Evolutionary conservation across 148 eudicot species (phyloP), one percentile per base, ranked within the genome.

Genomic region (Dysphania ambrosioides): DNA sequence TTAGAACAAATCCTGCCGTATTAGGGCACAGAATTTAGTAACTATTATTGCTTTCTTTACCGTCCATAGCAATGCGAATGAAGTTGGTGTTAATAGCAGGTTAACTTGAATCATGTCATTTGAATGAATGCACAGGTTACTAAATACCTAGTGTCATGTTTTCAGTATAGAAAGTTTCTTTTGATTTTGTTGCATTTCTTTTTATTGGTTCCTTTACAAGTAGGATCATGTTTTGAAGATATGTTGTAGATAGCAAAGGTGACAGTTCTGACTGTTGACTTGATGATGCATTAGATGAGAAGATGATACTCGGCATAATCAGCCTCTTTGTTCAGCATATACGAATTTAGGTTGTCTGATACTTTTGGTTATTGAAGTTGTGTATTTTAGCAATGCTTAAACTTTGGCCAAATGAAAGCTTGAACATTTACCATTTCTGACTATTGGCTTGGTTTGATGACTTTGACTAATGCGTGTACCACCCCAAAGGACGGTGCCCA

Each of bases 231-330:
- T 9, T 65, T 63, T 36, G 21, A 9, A 35, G 29, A 55, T 51
- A 26, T 80, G 67, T 42, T 80, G 82, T 80, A 80, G 82, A 80
- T 75, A 75, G 51, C 60, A 71, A 55, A 72, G 53, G 21, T 1
- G 47, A 70, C 65, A 29, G 15, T 62, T 31, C 68, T 49, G 78
- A 79, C 71, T 47, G 61, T 42, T 68, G 59, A 51, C 62, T 36
- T 57, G 21, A 47, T 55, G 44, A 66, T 55, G 29, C 44, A 40
- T 68, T 66, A 49, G 66, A 61, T 68, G 71, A 66, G 32, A 63
- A 70, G 47, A 79, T 38, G 11, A 18, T n/a, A 62, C 51, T 60
- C 53, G 47, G 32, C 56, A 15, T 26, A 31, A 26, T 55, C n/a
- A 1, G 31, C 68, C 36, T 60, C 65, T 68, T n/a, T 70, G 70